A percentile compares a stretch with the other conserved stretches of the same genome.
These are phyloP conservation scores for Cryptococcus sp. DNA, from an alignment of 1,284 basidiomycete genomes.

Conservation along the genomic window DNA sequence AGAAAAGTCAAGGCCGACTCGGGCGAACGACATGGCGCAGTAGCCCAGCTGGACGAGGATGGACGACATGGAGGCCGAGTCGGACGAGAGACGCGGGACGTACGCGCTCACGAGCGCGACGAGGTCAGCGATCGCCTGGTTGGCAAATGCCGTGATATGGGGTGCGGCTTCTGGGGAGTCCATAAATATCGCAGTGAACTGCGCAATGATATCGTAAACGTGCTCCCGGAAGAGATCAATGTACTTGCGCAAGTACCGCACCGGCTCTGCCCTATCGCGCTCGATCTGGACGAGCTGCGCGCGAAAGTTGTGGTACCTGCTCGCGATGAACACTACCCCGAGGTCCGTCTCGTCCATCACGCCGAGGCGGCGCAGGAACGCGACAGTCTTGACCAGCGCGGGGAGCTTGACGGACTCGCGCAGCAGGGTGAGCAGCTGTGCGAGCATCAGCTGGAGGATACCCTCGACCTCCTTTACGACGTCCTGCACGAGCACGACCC, in stretches of 20 bases:
- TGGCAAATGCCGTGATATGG: conserved; percentile 57
- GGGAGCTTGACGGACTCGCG: conserved; percentile 84
- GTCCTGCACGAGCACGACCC: conserved; percentile 53
- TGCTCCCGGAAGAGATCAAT: conserved; percentile 89
- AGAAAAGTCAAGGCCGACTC: conserved; percentile 85
- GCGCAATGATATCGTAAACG: conserved; percentile 84
- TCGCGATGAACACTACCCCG: conserved; percentile 65
- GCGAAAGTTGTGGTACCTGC: conserved; percentile 58
- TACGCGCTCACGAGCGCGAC: conserved; percentile 51
- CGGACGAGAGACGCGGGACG: conserved; percentile 54
- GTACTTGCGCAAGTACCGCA: conserved; percentile 76
- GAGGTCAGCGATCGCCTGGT: conserved; percentile 57
- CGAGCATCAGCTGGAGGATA: conserved; percentile 54
- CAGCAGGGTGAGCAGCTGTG: conserved; percentile 70
- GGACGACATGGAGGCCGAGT: conserved; percentile 69
- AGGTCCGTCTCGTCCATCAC: conserved; percentile 62
- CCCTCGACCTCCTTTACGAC: conserved; percentile 71
- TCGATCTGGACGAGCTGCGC: conserved; percentile 49
- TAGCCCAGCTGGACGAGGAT: conserved; percentile 88
- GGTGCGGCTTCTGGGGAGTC: conserved; percentile 8
- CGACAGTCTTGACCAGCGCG: conserved; percentile 79
- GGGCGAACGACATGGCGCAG: conserved; percentile 82
- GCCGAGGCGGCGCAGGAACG: conserved; percentile 75
- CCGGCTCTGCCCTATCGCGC: conserved; percentile 60
- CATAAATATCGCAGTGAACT: conserved; percentile 80